Conservation (phyloP, 345 rosid genomes). For the Eucalyptus shirleyi region DNA sequence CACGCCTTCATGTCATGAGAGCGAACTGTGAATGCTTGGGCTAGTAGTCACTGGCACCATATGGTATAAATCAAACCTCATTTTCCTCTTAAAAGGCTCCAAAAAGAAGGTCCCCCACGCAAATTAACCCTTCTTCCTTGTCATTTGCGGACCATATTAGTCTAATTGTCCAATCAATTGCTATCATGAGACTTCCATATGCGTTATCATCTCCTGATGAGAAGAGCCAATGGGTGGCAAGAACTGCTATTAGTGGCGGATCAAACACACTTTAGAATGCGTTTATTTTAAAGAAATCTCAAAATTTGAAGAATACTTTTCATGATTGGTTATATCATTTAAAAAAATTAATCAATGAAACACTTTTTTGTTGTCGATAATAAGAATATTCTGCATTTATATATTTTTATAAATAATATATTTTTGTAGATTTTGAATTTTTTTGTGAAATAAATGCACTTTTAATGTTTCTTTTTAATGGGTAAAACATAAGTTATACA, state of each 20-base stretch:
- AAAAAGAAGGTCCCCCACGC: background rate
- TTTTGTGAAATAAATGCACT: no score
- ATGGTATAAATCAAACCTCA: background rate
- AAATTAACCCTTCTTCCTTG: background rate
- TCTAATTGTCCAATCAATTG: background rate
- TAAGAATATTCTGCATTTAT: no score
- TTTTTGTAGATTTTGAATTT: no score
- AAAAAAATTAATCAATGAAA: no score
- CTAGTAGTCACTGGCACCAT: background rate
- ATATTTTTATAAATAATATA: no score
- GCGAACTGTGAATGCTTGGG: background rate
- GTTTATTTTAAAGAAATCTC: no score
- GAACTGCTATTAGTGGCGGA: background rate
- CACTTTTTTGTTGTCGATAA: no score
- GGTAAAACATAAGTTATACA: background rate
- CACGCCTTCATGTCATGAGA: background rate
- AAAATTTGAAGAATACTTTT: no score
- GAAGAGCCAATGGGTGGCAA: background rate
- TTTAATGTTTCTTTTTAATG: background rate
- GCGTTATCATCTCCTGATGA: background rate
- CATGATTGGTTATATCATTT: no score
- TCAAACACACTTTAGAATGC: no score
- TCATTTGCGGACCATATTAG: background rate
- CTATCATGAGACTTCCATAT: background rate
- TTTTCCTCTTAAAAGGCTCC: background rate